phyloP scores from a whole-genome alignment of 306 rosid genomes.

The Sphenostylis stenocarpa region DNA sequence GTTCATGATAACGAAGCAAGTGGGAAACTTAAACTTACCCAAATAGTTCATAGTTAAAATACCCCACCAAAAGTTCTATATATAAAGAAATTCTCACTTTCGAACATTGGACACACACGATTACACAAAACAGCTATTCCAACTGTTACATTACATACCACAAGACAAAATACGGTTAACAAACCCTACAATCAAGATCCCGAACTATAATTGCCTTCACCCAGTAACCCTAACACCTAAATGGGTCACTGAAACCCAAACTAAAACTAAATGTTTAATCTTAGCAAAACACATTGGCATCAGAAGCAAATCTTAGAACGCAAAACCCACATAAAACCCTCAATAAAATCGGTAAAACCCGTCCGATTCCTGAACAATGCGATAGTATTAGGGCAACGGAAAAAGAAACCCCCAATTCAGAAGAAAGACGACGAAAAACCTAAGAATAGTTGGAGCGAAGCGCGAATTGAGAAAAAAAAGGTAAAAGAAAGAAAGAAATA shows the following conservation, averaged over 20 bases:
- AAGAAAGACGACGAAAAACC: background rate
- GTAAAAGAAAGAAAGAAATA: background rate
- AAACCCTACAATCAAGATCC: slow-evolving; percentile 22
- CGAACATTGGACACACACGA: slow-evolving; percentile 10
- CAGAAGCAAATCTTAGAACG: slow-evolving; percentile 6
- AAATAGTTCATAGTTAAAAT: background rate
- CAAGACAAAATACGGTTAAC: background rate
- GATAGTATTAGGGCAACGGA: background rate
- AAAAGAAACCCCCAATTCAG: slow-evolving; percentile 24
- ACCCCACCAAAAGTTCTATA: background rate
- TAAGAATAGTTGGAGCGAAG: background rate
- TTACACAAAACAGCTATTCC: background rate
- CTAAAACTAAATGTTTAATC: background rate
- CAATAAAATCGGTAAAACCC: background rate
- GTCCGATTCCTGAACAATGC: slow-evolving; percentile 21
- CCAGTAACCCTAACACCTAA: background rate
- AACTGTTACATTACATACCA: slow-evolving; percentile 13
- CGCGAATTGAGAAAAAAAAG: background rate
- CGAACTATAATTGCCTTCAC: background rate
- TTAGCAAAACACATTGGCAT: slow-evolving; percentile 7
- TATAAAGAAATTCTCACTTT: background rate
- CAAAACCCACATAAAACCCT: slow-evolving; percentile 9
- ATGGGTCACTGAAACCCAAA: background rate
- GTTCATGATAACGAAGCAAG: background rate
- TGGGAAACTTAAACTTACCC: background rate